Conservation (phyloP, 768 basidiomycete species). For the Austroboletus festivus region DNA sequence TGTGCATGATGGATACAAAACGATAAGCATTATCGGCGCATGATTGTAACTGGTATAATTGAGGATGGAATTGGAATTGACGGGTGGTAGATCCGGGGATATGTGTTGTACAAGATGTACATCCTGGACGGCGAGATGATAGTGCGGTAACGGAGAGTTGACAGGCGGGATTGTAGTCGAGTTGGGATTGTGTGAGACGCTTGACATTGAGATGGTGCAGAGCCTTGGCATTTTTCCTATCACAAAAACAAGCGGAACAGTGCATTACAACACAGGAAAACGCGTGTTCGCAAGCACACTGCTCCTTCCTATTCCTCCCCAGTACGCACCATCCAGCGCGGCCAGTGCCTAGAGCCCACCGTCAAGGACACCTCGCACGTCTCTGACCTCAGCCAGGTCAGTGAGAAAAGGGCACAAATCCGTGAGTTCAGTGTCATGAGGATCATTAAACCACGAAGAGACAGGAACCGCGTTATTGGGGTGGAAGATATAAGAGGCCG, state of each 20-base stretch:
- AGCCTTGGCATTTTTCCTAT: slow-evolving; percentile 29
- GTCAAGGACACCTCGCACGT: slow-evolving; percentile 90
- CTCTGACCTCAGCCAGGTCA: slow-evolving; percentile 80
- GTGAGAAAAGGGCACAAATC: slow-evolving; percentile 93
- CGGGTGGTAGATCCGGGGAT: slow-evolving; percentile 7
- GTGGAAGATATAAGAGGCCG: slow-evolving; percentile 98
- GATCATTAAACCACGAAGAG: slow-evolving; percentile 99
- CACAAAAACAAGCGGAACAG: slow-evolving; percentile 26
- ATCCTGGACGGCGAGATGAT: slow-evolving; percentile 9
- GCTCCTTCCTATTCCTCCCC: slow-evolving; percentile 19
- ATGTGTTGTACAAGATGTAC: slow-evolving; percentile 25
- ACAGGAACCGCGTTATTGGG: slow-evolving; percentile 99
- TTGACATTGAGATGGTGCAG: slow-evolving; percentile 17
- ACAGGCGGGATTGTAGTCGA: slow-evolving; percentile 1
- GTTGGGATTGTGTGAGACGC: slow-evolving; percentile 5
- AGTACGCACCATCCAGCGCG: slow-evolving; percentile 17
- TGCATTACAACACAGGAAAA: slow-evolving; percentile 29
- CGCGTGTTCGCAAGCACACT: slow-evolving; percentile 22
- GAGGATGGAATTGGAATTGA: slow-evolving; percentile 6
- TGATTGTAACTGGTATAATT: slow-evolving; percentile 27
- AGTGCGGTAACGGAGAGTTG: slow-evolving; percentile 4
- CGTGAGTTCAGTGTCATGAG: slow-evolving; percentile 95
- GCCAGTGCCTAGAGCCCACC: slow-evolving; percentile 58
- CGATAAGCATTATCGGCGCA: slow-evolving; percentile 31
- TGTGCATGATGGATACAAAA: slow-evolving; percentile 34